These are phyloP conservation scores for Geoglossum cookeanum DNA, from an alignment of 2,329 filamentous ascomycete species.

Conservation along the genomic window DNA sequence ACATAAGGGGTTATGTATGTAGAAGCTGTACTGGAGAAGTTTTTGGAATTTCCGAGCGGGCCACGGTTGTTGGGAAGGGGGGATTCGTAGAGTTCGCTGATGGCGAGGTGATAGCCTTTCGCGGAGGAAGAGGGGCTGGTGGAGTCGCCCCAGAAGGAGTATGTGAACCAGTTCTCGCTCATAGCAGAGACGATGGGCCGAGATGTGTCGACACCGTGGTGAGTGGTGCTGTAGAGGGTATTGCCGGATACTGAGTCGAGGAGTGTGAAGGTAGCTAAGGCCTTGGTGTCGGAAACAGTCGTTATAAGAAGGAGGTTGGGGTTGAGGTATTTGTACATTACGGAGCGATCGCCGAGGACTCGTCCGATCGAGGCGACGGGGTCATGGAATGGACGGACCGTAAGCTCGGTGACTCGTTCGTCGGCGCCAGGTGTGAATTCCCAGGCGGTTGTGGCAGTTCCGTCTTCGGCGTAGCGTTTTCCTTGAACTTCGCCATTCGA, in stretches of 20 bases:
- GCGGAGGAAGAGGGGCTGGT: conserved; percentile 36
- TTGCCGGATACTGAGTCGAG: conserved; percentile 75
- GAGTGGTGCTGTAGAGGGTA: conserved; percentile 50
- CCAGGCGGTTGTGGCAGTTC: conserved; percentile 33
- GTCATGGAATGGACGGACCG: conserved; percentile 53
- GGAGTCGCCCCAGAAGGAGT: conserved; percentile 54
- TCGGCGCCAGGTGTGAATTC: conserved; percentile 46
- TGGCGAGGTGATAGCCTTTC: conserved; percentile 69
- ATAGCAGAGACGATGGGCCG: conserved; percentile 60
- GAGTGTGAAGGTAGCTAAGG: conserved; percentile 52
- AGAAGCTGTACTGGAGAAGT: conserved; percentile 52
- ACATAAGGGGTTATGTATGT: conserved; percentile 48
- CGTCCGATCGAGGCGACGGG: conserved; percentile 88
- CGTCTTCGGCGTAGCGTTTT: conserved; percentile 22
- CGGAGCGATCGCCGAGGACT: conserved; percentile 77
- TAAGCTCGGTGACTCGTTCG: conserved; percentile 49
- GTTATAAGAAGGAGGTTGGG: conserved; percentile 67
- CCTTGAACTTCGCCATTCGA: conserved; percentile 33
- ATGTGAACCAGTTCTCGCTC: conserved; percentile 90
- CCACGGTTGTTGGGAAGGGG: conserved; percentile 68
- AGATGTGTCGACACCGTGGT: conserved; percentile 52
- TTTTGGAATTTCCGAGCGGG: conserved; percentile 45
- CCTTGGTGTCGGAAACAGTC: conserved; percentile 37
- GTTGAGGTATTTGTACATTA: conserved; percentile 94
- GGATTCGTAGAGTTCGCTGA: conserved; percentile 84